Evolutionary conservation across 495 filamentous ascomycete species (phyloP), one percentile per base, ranked within the genome.

Genomic region (Chaetomium tenue): DNA sequence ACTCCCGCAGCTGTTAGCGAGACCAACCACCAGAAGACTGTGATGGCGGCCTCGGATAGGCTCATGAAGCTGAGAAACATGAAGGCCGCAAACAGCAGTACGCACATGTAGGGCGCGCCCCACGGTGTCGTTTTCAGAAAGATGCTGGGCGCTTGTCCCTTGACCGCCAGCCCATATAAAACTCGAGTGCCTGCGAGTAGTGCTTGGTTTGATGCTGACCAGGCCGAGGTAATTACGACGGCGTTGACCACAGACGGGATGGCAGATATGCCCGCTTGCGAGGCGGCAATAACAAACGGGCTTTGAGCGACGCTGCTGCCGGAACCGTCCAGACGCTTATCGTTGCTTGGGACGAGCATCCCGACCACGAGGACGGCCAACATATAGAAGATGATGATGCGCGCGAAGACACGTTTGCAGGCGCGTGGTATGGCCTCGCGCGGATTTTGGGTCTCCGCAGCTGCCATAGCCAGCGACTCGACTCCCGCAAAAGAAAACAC

Each of bases 211-310:
- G 84, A 84, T 4, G 88, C 85, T 20, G 84, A 86, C 78, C 89
- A 89, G 2, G 88, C 89, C 4, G 87, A 90, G 12, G 88, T 85
- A 47, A 91, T 81, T 57, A 93, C 90, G 6, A 88, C 78, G 2
- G 86, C 82, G 40, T 89, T 91, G 61, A 88, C 88, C 28, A 89
- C 78, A 3, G 77, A 82, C n/a, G 84, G 81, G 18, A 91, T 80
- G 9, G 80, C 82, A 0, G 77, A 78, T 51, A 91, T 86, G 47
- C 87, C 87, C 0, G 88, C 89, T 15, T 82, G 76, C n/a, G 79
- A 74, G 30, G 89, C 85, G 0, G 89, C 87, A 50, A 92, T 82
- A 0, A 90, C 89, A 65, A 91, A 89, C 5, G 89, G 89, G n/a
- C 82, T 89, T 54, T 84, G 87, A 30, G 85, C 83, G 59, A 84